phyloP scores from a whole-genome alignment of 2,329 filamentous ascomycete species.

The Stemphylium beticola region DNA sequence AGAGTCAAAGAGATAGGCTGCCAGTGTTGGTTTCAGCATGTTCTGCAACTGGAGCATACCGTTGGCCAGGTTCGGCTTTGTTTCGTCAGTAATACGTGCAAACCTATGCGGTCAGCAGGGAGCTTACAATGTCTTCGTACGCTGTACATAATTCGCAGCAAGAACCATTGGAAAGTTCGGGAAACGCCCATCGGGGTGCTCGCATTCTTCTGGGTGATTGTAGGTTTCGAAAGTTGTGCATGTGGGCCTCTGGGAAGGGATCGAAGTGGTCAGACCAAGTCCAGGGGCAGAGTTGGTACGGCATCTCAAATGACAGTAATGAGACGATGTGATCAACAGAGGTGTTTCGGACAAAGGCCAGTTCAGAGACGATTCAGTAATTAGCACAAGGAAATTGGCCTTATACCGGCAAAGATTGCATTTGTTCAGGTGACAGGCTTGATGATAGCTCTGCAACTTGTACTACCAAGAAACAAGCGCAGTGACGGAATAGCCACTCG shows the following conservation, averaged over 20 bases:
- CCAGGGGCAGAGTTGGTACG: conserved; percentile 5
- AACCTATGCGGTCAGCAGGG: no score
- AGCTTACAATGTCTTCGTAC: conserved; percentile 11
- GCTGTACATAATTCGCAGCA: conserved; percentile 19
- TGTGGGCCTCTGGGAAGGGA: conserved; percentile 4
- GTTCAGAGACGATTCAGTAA: not conserved
- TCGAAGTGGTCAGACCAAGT: not conserved
- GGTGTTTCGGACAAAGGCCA: not conserved
- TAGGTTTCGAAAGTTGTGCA: conserved; percentile 2
- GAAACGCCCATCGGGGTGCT: conserved; percentile 11
- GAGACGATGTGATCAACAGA: not conserved
- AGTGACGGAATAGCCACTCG: not conserved
- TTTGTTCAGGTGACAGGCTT: not conserved
- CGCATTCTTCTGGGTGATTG: not conserved
- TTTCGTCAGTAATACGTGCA: no score
- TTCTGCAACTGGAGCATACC: not conserved
- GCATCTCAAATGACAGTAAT: not conserved
- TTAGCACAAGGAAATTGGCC: not conserved
- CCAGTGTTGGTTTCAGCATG: no score
- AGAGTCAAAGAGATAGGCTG: no score
- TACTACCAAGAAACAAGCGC: not conserved
- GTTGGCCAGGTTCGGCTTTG: no score
- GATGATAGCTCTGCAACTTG: conserved; percentile 6
- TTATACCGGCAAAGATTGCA: not conserved
- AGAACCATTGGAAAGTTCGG: not conserved